These are phyloP conservation scores for Suhomyces kunorum DNA, from an alignment of 1,139 yeast genomes.

Conservation along the genomic window DNA sequence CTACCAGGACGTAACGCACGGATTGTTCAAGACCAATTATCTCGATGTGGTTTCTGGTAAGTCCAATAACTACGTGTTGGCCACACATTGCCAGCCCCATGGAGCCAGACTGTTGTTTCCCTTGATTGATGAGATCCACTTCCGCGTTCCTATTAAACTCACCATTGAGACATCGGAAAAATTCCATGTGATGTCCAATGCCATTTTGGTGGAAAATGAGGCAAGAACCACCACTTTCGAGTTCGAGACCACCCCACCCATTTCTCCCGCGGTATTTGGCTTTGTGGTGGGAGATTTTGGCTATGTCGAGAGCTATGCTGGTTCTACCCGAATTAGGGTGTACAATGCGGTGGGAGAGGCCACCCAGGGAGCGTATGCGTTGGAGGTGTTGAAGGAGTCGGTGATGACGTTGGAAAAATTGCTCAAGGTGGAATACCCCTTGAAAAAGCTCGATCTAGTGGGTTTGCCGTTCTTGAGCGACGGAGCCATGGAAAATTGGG, in stretches of 20 bases:
- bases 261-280: slow-evolving; percentile 63
- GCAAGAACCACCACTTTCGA: slow-evolving; percentile 31
- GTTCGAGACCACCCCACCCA: slow-evolving; percentile 57
- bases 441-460: slow-evolving; percentile 62
- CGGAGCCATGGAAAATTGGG: slow-evolving; percentile 82
- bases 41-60: slow-evolving; percentile 49
- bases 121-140: slow-evolving; percentile 60
- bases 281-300: slow-evolving; percentile 69
- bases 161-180: slow-evolving; percentile 44
- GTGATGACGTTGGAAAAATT: slow-evolving; percentile 47
- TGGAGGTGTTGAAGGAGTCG: slow-evolving; percentile 45
- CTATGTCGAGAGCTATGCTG: slow-evolving; percentile 24
- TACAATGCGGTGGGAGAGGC: slow-evolving; percentile 59
- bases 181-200: slow-evolving; percentile 54
- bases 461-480: slow-evolving; percentile 70
- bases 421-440: slow-evolving; percentile 52
- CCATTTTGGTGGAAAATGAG: slow-evolving; percentile 31
- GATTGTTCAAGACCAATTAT: slow-evolving; percentile 69
- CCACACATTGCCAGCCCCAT: slow-evolving; percentile 72
- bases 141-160: slow-evolving; percentile 53
- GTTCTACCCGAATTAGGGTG: slow-evolving; percentile 42
- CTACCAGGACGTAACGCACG: slow-evolving; percentile 57
- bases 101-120: slow-evolving; percentile 65
- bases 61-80: slow-evolving; percentile 51
- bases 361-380: slow-evolving; percentile 43